These are phyloP conservation scores for Suillus clintonianus DNA, from an alignment of 768 basidiomycete species.

Conservation along the genomic window DNA sequence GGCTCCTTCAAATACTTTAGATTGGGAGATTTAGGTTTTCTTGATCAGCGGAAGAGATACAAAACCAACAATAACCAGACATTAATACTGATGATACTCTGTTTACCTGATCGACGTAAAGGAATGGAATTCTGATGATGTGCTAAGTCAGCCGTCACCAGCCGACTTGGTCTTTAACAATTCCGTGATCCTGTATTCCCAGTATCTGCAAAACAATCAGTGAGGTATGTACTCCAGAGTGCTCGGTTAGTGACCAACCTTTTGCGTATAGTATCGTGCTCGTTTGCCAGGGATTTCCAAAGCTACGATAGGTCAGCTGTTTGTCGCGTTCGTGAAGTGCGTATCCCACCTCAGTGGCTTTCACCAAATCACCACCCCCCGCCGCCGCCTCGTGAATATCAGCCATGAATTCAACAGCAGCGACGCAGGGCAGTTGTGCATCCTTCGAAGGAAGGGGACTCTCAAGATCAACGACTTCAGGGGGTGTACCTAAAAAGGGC, in stretches of 20 bases:
- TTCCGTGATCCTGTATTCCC: constrained; percentile 72
- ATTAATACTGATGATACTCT: neutral
- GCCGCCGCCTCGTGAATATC: constrained; percentile 66
- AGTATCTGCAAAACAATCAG: constrained; percentile 52
- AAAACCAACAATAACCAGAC: neutral
- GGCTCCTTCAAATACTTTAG: neutral
- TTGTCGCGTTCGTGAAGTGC: neutral
- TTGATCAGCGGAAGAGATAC: neutral
- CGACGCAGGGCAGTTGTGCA: constrained; percentile 74
- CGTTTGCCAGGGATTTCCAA: constrained; percentile 68
- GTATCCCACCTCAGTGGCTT: constrained; percentile 49
- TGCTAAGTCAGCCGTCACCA: constrained; percentile 12
- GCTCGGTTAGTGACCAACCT: constrained; percentile 49
- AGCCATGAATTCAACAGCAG: constrained; percentile 85
- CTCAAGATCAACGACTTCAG: constrained; percentile 68
- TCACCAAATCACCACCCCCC: constrained; percentile 47
- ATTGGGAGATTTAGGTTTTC: neutral
- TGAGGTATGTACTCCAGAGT: constrained; percentile 15
- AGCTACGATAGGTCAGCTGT: constrained; percentile 43
- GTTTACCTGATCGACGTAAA: neutral
- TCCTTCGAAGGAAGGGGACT: constrained; percentile 65
- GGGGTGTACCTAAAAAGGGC: constrained; percentile 26
- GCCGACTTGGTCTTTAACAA: constrained; percentile 28
- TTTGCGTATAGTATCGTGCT: constrained; percentile 75
- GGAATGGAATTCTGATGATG: constrained; percentile 10